Base-by-base conservation (phyloP, 2,329 filamentous ascomycete genomes). In the Fusarium duplospermum region DNA sequence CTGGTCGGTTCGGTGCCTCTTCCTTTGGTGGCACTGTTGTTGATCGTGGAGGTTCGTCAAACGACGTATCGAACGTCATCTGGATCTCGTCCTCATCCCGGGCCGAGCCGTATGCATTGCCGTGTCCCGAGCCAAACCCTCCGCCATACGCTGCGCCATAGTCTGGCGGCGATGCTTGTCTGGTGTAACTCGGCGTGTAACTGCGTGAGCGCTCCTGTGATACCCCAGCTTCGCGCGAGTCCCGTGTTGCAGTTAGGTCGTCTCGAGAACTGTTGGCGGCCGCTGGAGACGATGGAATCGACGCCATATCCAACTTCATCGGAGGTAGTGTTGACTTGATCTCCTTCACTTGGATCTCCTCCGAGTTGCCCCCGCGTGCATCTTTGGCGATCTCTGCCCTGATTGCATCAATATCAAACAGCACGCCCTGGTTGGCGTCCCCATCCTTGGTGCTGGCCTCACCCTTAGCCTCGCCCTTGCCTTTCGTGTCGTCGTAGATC, bases 331-430 rank as follows among this genome's bases (percentile, higher is more conserved):
- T 98, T 59, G 93, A 95, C 82, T 96, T 89, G 68, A 98, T 89
- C 83, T 98, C 94, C 80, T 91, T 92, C 73, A 97, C 91, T 81
- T 90, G 87, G 56, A 91, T 76, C 64, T 88, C 83, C 47, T 85
- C 83, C 62, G 82, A 77, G 45, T 91, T 87, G 31, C 89, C 78
- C 40, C 91, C 88, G 27, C 89, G 88, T 20, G 80, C 78, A 71
- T 96, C 93, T 58, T 89, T 90, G 31, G 94, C 94, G 36, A 99
- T 86, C 78, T 97, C 94, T 11, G 94, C 92, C 58, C 94, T 89
- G 74, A 99, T 98, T 14, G 96, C 96, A 78, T 99, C 96, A 56
- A 99, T 91, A 78, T 99, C 96, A 78, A 99, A 99, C 54, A 99
- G 87, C 10, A 98, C 93, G 36, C 89, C 89, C 47, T 86, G 85